Evolutionary conservation across 163 green algal genomes (phyloP).

Genomic region (Scenedesmus sp.): DNA sequence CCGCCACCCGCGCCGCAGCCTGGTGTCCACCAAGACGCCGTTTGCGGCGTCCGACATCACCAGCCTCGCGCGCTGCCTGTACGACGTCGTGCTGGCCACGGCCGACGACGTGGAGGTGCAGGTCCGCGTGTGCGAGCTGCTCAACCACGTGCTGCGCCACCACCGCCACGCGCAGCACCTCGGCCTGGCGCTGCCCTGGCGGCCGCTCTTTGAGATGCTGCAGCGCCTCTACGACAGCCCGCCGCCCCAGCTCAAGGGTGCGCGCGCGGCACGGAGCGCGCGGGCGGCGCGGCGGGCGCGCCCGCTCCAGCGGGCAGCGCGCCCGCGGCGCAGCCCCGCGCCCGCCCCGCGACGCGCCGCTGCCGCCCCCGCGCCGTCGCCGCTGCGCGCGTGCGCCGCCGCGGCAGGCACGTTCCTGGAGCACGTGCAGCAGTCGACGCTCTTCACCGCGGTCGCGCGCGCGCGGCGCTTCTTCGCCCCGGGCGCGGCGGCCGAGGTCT

Average conservation of each 20-base stretch:
- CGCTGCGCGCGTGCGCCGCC: neutral
- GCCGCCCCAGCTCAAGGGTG: constrained; percentile 41
- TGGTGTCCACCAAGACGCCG: constrained; percentile 38
- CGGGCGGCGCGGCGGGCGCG: neutral
- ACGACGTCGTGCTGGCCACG: constrained; percentile 27
- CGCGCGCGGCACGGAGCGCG: neutral
- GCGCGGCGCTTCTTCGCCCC: constrained; percentile 50
- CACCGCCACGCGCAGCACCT: constrained; percentile 50
- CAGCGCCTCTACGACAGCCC: constrained; percentile 27
- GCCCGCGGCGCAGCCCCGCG: too few relatives aligned
- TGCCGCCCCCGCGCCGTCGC: neutral
- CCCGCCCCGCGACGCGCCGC: neutral
- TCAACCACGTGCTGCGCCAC: constrained; percentile 59
- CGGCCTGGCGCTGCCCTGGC: constrained; percentile 64
- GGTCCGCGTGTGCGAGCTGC: constrained; percentile 36
- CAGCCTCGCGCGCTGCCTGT: constrained; percentile 6
- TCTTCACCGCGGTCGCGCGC: constrained; percentile 48
- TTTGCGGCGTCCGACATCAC: neutral
- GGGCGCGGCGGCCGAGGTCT: constrained; percentile 49
- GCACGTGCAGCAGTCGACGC: constrained; percentile 36
- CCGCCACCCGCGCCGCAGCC: constrained; percentile 2
- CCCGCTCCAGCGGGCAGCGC: too few relatives aligned
- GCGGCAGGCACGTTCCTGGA: constrained; percentile 40
- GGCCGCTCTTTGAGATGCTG: constrained; percentile 64
- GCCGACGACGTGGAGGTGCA: constrained; percentile 38